phyloP scores from a whole-genome alignment of 768 basidiomycete genomes.

The Coprinopsis marcescibilis region DNA sequence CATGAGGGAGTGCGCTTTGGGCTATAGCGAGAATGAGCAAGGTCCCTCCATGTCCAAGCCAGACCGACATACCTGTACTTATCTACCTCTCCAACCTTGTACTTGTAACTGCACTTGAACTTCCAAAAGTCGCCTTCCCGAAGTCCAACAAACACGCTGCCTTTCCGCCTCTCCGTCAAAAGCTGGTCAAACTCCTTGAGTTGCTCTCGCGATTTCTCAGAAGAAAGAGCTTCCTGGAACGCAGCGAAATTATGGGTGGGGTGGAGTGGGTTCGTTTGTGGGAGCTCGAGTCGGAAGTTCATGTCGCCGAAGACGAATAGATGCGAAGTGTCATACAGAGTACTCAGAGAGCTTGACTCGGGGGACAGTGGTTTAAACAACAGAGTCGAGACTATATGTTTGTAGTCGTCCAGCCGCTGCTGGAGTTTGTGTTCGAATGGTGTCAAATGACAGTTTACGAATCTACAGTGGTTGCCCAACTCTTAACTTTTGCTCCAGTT shows the following conservation, averaged over 20 bases:
- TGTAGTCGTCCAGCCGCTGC: conserved; percentile 69
- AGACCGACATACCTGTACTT: conserved; percentile 60
- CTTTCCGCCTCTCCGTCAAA: conserved; percentile 52
- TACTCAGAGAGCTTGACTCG: conserved; percentile 37
- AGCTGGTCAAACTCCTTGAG: conserved; percentile 75
- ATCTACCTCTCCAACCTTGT: conserved; percentile 73
- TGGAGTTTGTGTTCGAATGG: conserved; percentile 66
- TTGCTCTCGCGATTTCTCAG: conserved; percentile 49
- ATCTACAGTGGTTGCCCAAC: conserved; percentile 41
- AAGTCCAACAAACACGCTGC: conserved; percentile 64
- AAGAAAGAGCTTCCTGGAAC: conserved; percentile 38
- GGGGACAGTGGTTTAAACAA: conserved; percentile 59
- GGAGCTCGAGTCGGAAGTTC: conserved; percentile 80
- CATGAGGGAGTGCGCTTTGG: conserved; percentile 76
- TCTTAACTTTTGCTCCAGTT: background rate
- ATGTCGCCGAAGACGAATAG: conserved; percentile 92
- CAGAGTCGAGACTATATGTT: conserved; percentile 73
- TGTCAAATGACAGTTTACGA: conserved; percentile 89
- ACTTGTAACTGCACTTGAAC: conserved; percentile 93
- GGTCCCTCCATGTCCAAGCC: background rate
- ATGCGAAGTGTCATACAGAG: conserved; percentile 82
- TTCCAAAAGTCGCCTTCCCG: conserved; percentile 83
- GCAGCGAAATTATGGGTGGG: conserved; percentile 24
- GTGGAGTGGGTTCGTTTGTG: conserved; percentile 45
- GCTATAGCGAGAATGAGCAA: conserved; percentile 28